Percentiles rank a stretch among this genome's conserved stretches.
Conservation (phyloP, 2,329 filamentous ascomycete species). For the Penicillium sp. region DNA sequence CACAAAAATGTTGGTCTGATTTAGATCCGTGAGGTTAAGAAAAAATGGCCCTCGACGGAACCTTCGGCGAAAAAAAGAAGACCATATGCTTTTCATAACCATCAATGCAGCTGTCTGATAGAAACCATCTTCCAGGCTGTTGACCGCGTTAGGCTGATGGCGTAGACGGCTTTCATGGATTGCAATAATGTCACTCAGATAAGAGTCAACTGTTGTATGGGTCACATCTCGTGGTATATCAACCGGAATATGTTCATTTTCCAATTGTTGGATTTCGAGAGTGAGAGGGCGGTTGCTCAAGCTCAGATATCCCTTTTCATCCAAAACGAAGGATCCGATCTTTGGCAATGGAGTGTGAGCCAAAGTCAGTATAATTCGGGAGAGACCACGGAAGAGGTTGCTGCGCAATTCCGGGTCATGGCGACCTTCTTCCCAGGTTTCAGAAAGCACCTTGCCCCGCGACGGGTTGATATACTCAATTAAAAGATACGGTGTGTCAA, state of each 20-base stretch:
- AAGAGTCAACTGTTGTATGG: constrained; percentile 19
- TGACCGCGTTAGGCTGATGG: constrained; percentile 21
- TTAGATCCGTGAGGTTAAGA: constrained; percentile 36
- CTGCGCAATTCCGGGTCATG: constrained; percentile 3
- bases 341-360: neutral
- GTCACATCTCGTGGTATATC: constrained; percentile 18
- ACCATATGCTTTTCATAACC: constrained; percentile 24
- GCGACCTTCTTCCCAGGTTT: constrained; percentile 6
- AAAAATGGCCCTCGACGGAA: constrained; percentile 32
- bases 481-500: constrained; percentile 6
- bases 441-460: constrained; percentile 11
- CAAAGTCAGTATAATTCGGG: constrained; percentile 2
- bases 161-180: constrained; percentile 18
- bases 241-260: constrained; percentile 21
- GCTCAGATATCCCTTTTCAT: constrained; percentile 2
- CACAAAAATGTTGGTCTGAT: constrained; percentile 31
- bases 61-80: constrained; percentile 24
- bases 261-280: constrained; percentile 12
- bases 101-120: constrained; percentile 15
- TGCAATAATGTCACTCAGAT: constrained; percentile 17
- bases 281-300: constrained; percentile 4
- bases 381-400: constrained; percentile 1
- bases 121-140: constrained; percentile 5
- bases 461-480: constrained; percentile 9
- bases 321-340: constrained; percentile 4